Evolutionary conservation across 257 asterid species (phyloP).

Genomic region (Vinca minor): DNA sequence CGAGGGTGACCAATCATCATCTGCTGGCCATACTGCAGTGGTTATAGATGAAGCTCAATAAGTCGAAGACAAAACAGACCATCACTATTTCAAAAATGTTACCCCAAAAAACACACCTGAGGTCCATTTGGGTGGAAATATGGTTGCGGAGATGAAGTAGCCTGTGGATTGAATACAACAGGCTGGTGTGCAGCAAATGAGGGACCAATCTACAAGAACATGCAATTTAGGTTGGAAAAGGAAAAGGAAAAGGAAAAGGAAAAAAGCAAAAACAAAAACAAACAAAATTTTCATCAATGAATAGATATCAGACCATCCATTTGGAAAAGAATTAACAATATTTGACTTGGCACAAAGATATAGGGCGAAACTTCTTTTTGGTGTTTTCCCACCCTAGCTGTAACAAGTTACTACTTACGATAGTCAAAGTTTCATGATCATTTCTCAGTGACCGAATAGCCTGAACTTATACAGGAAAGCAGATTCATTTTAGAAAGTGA

Average conservation of each 20-base stretch:
- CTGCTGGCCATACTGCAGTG: conserved; percentile 73
- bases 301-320: not conserved
- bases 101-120: conserved; percentile 50
- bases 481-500: not conserved
- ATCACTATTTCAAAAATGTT: not conserved
- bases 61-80: not conserved
- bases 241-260: not conserved
- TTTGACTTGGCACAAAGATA: not conserved
- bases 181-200: conserved; percentile 61
- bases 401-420: no score
- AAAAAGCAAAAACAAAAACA: not conserved
- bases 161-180: conserved; percentile 70
- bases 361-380: not conserved
- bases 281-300: not conserved
- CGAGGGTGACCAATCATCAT: conserved; percentile 88
- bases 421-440: not conserved
- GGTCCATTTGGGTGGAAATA: conserved; percentile 87
- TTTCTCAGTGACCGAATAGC: not conserved
- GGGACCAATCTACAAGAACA: conserved; percentile 57
- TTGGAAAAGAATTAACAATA: not conserved
- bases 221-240: not conserved
- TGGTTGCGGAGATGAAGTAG: conserved; percentile 53
- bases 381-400: not conserved
- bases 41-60: not conserved
- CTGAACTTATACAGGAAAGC: not conserved